These are phyloP conservation scores for Claviceps sorghi DNA, from an alignment of 2,329 filamentous ascomycete species.

Conservation along the genomic window DNA sequence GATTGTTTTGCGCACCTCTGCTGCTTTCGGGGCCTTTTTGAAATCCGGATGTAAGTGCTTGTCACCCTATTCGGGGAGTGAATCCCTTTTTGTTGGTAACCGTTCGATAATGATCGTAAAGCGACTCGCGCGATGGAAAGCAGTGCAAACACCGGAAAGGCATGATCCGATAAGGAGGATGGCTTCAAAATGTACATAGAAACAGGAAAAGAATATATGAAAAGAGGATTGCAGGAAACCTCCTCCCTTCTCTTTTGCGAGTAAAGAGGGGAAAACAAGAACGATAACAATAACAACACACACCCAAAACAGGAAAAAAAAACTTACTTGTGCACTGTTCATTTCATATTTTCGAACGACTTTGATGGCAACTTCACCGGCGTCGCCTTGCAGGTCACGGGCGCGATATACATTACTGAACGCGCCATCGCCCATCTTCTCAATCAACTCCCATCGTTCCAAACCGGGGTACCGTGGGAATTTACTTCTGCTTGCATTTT, in stretches of 20 bases:
- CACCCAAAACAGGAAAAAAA: slow-evolving; percentile 20
- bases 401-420: slow-evolving; percentile 98
- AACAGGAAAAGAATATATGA: neutral
- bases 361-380: slow-evolving; percentile 85
- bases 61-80: slow-evolving; percentile 55
- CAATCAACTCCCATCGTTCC: slow-evolving; percentile 61
- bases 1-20: slow-evolving; percentile 63
- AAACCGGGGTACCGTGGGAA: slow-evolving; percentile 48
- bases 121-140: slow-evolving; percentile 2
- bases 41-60: slow-evolving; percentile 92
- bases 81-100: slow-evolving; percentile 39
- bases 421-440: slow-evolving; percentile 98
- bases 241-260: too few species aligned
- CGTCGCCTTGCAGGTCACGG: slow-evolving; percentile 54
- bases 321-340: slow-evolving; percentile 94
- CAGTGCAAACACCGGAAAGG: slow-evolving; percentile 7
- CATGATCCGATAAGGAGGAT: slow-evolving; percentile 10
- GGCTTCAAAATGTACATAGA: slow-evolving; percentile 1
- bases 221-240: neutral
- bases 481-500: slow-evolving; percentile 72
- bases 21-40: slow-evolving; percentile 85
- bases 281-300: slow-evolving; percentile 37
- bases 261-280: neutral
- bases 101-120: slow-evolving; percentile 7
- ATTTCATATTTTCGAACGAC: slow-evolving; percentile 98